A percentile compares a stretch with the other conserved stretches of the same genome.
phyloP scores from a whole-genome alignment of 306 rosid genomes.

The Albizia julibrissin region DNA sequence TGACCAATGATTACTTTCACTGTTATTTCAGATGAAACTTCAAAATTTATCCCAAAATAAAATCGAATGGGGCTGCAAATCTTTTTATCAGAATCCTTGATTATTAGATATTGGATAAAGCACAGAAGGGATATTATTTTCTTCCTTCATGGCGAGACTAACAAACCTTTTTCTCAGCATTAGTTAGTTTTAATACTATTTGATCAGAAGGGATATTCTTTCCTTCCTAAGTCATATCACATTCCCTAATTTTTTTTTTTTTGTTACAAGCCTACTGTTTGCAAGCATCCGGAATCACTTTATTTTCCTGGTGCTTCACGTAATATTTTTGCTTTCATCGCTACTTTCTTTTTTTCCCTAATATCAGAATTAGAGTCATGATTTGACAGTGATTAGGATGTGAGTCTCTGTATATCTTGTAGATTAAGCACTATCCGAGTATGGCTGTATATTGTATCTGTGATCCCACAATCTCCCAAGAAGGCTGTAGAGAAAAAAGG shows the following conservation, averaged over 20 bases:
- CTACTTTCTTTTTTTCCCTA: background rate
- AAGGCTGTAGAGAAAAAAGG: background rate
- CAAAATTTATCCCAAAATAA: background rate
- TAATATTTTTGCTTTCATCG: background rate
- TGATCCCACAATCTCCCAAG: background rate
- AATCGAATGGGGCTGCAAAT: background rate
- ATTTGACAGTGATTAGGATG: background rate
- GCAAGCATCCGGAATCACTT: background rate
- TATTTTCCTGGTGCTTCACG: background rate
- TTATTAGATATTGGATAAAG: background rate
- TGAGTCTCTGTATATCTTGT: background rate
- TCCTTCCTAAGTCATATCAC: background rate
- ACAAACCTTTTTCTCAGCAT: background rate
- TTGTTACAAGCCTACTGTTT: background rate
- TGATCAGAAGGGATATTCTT: background rate
- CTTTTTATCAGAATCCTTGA: constrained; percentile 10
- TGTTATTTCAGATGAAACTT: constrained; percentile 10
- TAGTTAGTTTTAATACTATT: background rate
- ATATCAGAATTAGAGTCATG: background rate
- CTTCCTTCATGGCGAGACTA: background rate
- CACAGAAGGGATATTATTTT: constrained; percentile 21
- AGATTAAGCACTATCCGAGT: background rate
- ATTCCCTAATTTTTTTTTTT: background rate
- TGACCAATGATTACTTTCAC: background rate
- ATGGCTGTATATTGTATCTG: background rate